Evolutionary conservation across 805 yeast species (phyloP).

Genomic region (Kockiozyma suomiensis): DNA sequence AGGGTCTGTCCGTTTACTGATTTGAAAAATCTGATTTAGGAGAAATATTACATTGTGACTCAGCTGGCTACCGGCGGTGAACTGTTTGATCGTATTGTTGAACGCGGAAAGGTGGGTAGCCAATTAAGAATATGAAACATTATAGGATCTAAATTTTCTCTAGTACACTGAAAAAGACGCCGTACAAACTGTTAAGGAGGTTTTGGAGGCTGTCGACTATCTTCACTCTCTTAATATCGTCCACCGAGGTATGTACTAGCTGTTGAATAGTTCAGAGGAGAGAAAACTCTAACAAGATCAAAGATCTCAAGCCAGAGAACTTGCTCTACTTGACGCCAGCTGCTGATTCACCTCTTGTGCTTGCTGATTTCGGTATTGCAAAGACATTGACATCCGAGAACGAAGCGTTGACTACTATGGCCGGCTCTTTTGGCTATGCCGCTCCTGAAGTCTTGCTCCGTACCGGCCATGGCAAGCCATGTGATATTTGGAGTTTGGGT

Average conservation of each 20-base stretch:
- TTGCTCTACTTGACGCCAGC: conserved; percentile 67
- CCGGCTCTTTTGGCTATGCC: conserved; percentile 95
- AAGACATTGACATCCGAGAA: conserved; percentile 63
- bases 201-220: conserved; percentile 76
- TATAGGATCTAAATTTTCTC: neutral
- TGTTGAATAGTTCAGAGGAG: too few species aligned
- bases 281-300: neutral
- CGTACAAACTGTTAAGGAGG: conserved; percentile 68
- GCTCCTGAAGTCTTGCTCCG: conserved; percentile 90
- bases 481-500: conserved; percentile 96
- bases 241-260: conserved; percentile 54
- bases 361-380: conserved; percentile 97
- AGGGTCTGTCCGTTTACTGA: neutral
- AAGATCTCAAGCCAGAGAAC: conserved; percentile 91
- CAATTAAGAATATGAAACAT: too few species aligned
- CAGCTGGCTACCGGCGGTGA: conserved; percentile 97
- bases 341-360: conserved; percentile 71
- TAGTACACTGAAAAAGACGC: conserved; percentile 90
- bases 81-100: conserved; percentile 80
- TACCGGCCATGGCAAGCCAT: conserved; percentile 89
- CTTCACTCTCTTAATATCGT: conserved; percentile 78
- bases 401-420: conserved; percentile 67
- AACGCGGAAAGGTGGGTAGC: conserved; percentile 54
- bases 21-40: conserved; percentile 41
- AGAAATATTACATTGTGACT: conserved; percentile 90